A percentile compares a stretch with the other conserved stretches of the same genome.
These are phyloP conservation scores for Ceratocystis diversiconidia DNA, from an alignment of 2,329 filamentous ascomycete genomes.

Conservation along the genomic window DNA sequence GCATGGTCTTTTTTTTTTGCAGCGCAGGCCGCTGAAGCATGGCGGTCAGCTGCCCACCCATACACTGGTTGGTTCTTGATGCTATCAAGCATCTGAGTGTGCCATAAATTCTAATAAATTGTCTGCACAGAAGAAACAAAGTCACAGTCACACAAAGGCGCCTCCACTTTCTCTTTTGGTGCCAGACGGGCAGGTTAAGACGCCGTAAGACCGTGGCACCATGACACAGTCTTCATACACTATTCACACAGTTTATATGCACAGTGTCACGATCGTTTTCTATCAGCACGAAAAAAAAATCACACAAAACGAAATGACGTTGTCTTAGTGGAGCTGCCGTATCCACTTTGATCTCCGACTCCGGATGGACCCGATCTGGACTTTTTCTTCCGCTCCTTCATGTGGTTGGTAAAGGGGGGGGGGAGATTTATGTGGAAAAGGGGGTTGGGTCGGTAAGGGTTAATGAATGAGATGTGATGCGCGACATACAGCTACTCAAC, in stretches of 20 bases:
- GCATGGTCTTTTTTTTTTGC: too few relatives aligned
- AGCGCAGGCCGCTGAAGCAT: too few relatives aligned
- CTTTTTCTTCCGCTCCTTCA: neutral
- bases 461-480: neutral
- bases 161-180: neutral
- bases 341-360: conserved; percentile 13
- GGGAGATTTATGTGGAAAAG: neutral
- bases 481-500: neutral
- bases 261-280: conserved; percentile 1
- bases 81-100: neutral
- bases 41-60: too few relatives aligned
- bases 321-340: conserved; percentile 4
- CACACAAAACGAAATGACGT: conserved; percentile 2
- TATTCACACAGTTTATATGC: neutral
- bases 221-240: neutral
- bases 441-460: neutral
- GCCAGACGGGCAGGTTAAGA: neutral
- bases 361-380: conserved; percentile 8
- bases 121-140: neutral
- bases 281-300: neutral
- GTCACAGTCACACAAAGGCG: neutral
- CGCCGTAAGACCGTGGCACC: neutral
- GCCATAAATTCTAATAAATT: neutral
- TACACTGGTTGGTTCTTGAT: neutral
- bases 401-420: neutral